phyloP scores from a whole-genome alignment of 139 green algal genomes.

The Auxenochlorella pyrenoidosa region DNA sequence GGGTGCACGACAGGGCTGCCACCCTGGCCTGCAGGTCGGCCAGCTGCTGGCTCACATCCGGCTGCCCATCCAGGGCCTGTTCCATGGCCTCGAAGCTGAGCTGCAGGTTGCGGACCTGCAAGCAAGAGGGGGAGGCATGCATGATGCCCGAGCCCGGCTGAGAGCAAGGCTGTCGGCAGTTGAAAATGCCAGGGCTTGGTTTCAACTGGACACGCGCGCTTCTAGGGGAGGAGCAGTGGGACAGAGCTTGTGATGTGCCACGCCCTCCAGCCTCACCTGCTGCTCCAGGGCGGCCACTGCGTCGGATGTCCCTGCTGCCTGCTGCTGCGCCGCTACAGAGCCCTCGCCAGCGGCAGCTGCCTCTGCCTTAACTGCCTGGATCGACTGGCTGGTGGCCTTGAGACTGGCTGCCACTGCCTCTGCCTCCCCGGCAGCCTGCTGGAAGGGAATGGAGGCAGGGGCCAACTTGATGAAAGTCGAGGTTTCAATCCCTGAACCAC shows the following conservation, averaged over 20 bases:
- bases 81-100: constrained; percentile 22
- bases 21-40: neutral
- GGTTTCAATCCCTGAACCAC: neutral
- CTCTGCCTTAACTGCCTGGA: neutral
- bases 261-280: neutral
- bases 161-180: too few relatives aligned
- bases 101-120: constrained; percentile 30
- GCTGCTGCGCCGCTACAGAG: neutral
- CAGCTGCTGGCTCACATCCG: constrained; percentile 5
- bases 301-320: constrained; percentile 3
- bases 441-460: neutral
- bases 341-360: neutral
- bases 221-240: too few relatives aligned
- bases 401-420: neutral
- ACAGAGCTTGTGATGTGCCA: neutral
- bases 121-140: neutral
- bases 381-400: neutral
- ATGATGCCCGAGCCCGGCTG: too few relatives aligned
- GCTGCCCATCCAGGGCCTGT: constrained; percentile 4
- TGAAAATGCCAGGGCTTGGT: too few relatives aligned
- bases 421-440: constrained; percentile 2
- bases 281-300: constrained; percentile 18
- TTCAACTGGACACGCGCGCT: too few relatives aligned
- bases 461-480: too few relatives aligned
- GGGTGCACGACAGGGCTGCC: neutral